Percentiles rank a stretch among this genome's conserved stretches.
These are phyloP conservation scores for Populus trichocarpa DNA, from an alignment of 441 rosid genomes.

Conservation along the genomic window DNA sequence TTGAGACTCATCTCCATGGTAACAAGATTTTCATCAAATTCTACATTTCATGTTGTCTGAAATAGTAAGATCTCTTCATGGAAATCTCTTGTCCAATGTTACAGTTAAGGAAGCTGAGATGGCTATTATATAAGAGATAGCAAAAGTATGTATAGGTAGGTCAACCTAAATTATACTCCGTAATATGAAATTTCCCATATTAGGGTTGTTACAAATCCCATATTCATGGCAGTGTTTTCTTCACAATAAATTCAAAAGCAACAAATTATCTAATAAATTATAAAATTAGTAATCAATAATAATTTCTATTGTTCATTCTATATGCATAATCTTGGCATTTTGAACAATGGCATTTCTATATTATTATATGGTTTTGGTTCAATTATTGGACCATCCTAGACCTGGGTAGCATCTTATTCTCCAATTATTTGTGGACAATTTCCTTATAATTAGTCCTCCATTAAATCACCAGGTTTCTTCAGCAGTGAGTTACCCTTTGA, in stretches of 20 bases:
- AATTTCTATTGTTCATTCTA: not conserved
- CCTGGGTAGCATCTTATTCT: not conserved
- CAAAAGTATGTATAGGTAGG: too few relatives aligned
- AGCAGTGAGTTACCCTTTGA: not conserved
- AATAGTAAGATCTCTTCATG: too few relatives aligned
- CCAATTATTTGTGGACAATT: not conserved
- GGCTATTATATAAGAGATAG: too few relatives aligned
- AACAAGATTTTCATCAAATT: too few relatives aligned
- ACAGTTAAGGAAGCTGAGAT: too few relatives aligned
- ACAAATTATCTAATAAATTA: not conserved
- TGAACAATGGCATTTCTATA: not conserved
- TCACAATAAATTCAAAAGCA: not conserved
- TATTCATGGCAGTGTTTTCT: not conserved
- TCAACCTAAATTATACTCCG: too few relatives aligned
- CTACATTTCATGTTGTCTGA: too few relatives aligned
- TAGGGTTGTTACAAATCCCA: not conserved
- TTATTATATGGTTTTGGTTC: not conserved
- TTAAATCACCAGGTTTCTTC: not conserved
- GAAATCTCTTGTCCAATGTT: too few relatives aligned
- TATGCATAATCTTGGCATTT: not conserved
- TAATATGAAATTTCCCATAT: slow-evolving; percentile 1
- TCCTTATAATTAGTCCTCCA: too few relatives aligned
- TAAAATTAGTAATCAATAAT: not conserved
- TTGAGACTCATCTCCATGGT: too few relatives aligned
- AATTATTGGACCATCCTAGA: not conserved